A percentile compares a stretch with the other conserved stretches of the same genome.
These are phyloP conservation scores for Pholiota microspora DNA, from an alignment of 768 basidiomycete species.

Conservation along the genomic window DNA sequence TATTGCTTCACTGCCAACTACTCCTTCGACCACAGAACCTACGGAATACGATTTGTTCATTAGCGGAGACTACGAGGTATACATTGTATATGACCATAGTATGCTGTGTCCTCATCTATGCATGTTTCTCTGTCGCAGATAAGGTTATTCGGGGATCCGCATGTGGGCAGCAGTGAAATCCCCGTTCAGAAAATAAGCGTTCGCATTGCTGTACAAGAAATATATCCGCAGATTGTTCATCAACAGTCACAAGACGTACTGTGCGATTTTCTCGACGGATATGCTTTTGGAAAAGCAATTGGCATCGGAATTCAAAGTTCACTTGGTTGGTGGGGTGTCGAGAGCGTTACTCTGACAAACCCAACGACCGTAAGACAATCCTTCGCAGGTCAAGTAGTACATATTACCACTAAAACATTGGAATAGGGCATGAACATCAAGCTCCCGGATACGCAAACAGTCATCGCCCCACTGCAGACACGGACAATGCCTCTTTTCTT, in stretches of 20 bases:
- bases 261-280: constrained; percentile 73
- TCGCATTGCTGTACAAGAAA: constrained; percentile 38
- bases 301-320: constrained; percentile 61
- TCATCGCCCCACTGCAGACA: constrained; percentile 61
- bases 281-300: constrained; percentile 67
- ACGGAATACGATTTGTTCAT: constrained; percentile 69
- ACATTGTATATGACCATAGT: background rate
- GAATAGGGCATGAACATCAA: constrained; percentile 28
- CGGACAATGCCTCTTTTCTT: constrained; percentile 56
- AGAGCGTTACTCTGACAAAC: constrained; percentile 15
- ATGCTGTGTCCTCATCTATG: background rate
- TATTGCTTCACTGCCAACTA: constrained; percentile 45
- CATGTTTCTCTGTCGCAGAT: constrained; percentile 47
- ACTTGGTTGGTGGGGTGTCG: constrained; percentile 56
- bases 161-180: constrained; percentile 30
- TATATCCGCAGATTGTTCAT: constrained; percentile 30
- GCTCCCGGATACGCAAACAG: constrained; percentile 25
- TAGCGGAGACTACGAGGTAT: constrained; percentile 82
- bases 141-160: constrained; percentile 80
- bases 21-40: constrained; percentile 37
- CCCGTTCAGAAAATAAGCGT: constrained; percentile 62
- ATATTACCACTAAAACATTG: constrained; percentile 1
- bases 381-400: background rate
- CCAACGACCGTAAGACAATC: constrained; percentile 14
- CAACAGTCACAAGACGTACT: constrained; percentile 52